Evolutionary conservation across 2,329 filamentous ascomycete genomes (phyloP), one percentile per base, ranked within the genome.

Genomic region (Trichophyton benhamiae): DNA sequence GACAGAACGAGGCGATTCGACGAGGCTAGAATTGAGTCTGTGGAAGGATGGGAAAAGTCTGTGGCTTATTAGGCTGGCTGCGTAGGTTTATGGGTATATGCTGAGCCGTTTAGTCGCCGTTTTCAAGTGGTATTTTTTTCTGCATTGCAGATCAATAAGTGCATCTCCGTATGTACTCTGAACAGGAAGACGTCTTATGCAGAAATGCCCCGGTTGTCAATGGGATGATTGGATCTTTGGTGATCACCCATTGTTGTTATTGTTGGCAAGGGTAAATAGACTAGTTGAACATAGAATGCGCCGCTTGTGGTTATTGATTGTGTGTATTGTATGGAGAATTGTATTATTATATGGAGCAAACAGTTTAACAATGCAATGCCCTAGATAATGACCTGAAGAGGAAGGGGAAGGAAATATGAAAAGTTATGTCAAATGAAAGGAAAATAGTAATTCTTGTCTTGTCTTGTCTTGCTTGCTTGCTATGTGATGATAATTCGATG

Each of bases 401-500:
- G 33, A 38, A 38, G 11, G 3, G 13, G 33, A 38, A 38, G 33
- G 11, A 11, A 13, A 38, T 38, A 13, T 11, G 11, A 38, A 38
- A 38, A 38, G 33, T 38, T 38, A 38, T 30, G 27, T 30, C 27
- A 38, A 36, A 38, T 38, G 11, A 38, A 30, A 30, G 3, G 33
- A 9, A 38, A 38, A 13, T 38, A 13, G 11, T 38, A 44, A n/a
- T 44, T 44, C 41, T 44, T 17, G n/a, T 55, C 49, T 55, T 17
- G n/a, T 55, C 49, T 55, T 36, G 49, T 55, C 49, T 55, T 55
- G 33, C 33, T 38, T 38, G 49, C 49, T 11, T 55, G 49, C 49
- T 55, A 55, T 55, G 49, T 33, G 27, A 36, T 33, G 27, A 36
- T 55, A 36, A 33, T 25, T 55, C 49, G 17, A 55, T 33, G 49